Base-by-base conservation (phyloP, 1,284 basidiomycete genomes). In the Marasmius sp. region DNA sequence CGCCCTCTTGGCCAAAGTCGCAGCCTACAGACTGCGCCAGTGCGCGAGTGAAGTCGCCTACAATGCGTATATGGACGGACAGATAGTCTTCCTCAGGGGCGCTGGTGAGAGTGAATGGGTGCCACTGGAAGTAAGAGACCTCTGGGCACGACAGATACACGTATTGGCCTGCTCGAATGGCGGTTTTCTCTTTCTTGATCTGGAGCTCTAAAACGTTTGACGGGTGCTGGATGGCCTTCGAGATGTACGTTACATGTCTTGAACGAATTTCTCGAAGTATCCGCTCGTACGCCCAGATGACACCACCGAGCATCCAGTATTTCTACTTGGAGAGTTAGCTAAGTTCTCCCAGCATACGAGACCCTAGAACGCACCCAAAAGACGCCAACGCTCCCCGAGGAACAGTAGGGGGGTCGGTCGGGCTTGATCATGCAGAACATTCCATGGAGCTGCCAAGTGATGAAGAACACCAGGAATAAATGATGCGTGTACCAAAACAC, bases 401-500 rank as follows among this genome's bases (percentile, higher is more conserved):
- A 92, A 77, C 94, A 97, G 76, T 84, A 94, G 0, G 92, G 93
- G 0, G 90, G 83, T 58, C 90, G 81, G 74, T 95, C 93, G n/a
- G 94, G 93, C 77, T 93, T 78, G 75, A 94, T 92, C 91, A 93
- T 93, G 75, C 93, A 95, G 84, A 94, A 95, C 91, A 95, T 92
- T 59, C 94, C 94, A 72, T 96, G 94, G 41, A 95, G 79, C 74
- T 96, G 94, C 94, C 94, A 96, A 69, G 81, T 80, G 72, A 93
- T 83, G 80, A 97, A 97, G 83, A 95, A 95, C 65, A 93, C 72
- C 69, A 95, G 86, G 79, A 94, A 95, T 57, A 97, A 81, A 74
- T 94, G 93, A 73, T 94, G 92, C 14, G 86, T 84, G 76, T 94
- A 95, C 92, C 93, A 95, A 80, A 96, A 96, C 69, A 83, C 76